Conservation (phyloP, 73 alveolate species). For the Effrenium voratum region DNA sequence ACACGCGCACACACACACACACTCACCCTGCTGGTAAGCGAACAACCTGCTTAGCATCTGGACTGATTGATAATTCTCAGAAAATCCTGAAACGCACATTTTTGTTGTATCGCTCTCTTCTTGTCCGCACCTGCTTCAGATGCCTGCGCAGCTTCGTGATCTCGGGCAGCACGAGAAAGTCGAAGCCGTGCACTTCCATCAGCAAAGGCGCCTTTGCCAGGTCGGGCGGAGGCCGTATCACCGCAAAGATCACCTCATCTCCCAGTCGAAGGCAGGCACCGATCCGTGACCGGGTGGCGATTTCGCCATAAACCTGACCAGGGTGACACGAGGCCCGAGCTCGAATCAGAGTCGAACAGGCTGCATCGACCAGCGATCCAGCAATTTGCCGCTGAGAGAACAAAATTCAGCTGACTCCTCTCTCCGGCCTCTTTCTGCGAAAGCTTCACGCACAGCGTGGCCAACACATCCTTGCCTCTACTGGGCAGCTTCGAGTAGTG, state of each 20-base stretch:
- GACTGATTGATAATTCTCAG: neutral
- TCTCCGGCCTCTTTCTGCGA: conserved; percentile 65
- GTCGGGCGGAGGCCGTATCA: conserved; percentile 29
- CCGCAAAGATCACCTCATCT: conserved; percentile 68
- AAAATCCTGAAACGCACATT: neutral
- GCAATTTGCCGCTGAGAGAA: neutral
- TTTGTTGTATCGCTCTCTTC: neutral
- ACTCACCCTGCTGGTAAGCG: too few relatives aligned
- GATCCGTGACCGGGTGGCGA: conserved; percentile 78
- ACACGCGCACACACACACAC: too few relatives aligned
- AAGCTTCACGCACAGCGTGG: conserved; percentile 80
- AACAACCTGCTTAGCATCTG: too few relatives aligned
- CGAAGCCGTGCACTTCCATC: conserved; percentile 58
- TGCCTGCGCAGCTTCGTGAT: conserved; percentile 61
- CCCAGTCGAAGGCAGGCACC: conserved; percentile 60
- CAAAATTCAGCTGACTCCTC: neutral
- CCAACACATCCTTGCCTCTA: conserved; percentile 55
- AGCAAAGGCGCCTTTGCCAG: conserved; percentile 47
- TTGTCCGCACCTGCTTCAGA: conserved; percentile 47
- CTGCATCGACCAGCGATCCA: neutral
- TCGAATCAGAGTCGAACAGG: neutral
- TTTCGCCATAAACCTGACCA: conserved; percentile 64
- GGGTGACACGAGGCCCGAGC: too few relatives aligned
- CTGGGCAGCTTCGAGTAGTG: conserved; percentile 77
- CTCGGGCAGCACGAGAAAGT: conserved; percentile 56